Evolutionary conservation across 306 rosid species (phyloP), one percentile per base, ranked within the genome.

Genomic region (Hylodesmum podocarpum): DNA sequence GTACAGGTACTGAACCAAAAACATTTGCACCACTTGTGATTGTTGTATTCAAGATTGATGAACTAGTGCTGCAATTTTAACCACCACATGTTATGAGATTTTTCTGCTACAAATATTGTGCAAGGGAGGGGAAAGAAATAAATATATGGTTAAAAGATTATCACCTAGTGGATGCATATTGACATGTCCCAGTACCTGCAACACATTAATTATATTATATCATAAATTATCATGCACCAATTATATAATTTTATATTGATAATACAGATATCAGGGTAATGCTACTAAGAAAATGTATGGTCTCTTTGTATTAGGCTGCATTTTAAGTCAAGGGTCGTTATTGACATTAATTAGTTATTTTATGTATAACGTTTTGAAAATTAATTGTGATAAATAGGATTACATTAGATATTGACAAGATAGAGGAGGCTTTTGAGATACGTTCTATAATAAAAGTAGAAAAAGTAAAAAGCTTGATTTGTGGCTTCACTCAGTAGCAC

Each of bases 11-110:
- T 3, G 89, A 87, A 15, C 97, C 97, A 66, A 89, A 89, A 53
- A 91, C 90, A 51, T 88, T 89, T 63, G 97, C 86, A 27, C 97
- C 97, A 22, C 85, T 89, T 39, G 97, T 83, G 84, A 78, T 91
- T 65, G 94, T 91, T 76, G 90, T 89, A 87, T 91, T 89, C 19
- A 91, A 77, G 7, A 89, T 70, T 59, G 97, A 85, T 72, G 95
- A 85, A 75, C 86, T 91, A 16, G 89, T 89, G 55, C 97, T 91
- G 93, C 85, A 87, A 82, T n/a, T 31, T 73, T 34, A 68, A 25
- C 16, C 34, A 49, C 29, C 53, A 62, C 58, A 19, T 11, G 11
- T 80, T 12, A 19, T 82, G 15, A 74, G 57, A 77, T 33, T 46
- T 73, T 40, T 79, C 14, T 51, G n/a, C 44, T 49, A 41, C 5